Percentiles rank a stretch among this genome's conserved stretches.
Conservation (phyloP, 352 stramenopile species). For the Globisporangium okanoganense region DNA sequence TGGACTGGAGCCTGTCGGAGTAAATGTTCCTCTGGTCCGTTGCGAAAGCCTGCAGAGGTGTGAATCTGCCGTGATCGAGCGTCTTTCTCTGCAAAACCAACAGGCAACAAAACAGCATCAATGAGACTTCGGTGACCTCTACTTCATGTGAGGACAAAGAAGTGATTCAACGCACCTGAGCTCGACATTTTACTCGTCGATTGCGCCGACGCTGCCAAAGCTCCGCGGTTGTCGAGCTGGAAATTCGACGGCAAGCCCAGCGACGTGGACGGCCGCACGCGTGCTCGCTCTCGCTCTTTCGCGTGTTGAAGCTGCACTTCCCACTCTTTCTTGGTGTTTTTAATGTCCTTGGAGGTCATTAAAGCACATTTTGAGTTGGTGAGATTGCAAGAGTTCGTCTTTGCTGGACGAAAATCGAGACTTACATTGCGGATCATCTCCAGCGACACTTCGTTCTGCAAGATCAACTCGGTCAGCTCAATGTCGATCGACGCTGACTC, state of each 20-base stretch:
- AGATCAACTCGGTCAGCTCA: slow-evolving; percentile 77
- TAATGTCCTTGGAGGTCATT: slow-evolving; percentile 48
- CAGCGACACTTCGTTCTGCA: slow-evolving; percentile 84
- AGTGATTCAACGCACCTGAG: slow-evolving; percentile 5
- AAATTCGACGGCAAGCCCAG: slow-evolving; percentile 29
- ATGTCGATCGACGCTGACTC: slow-evolving; percentile 71
- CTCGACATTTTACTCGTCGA: slow-evolving; percentile 6
- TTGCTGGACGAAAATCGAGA: not conserved
- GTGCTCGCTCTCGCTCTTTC: slow-evolving; percentile 35
- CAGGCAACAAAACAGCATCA: not conserved
- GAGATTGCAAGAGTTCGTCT: not conserved
- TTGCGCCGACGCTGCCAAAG: not conserved
- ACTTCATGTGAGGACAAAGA: not conserved
- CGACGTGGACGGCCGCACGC: slow-evolving; percentile 49
- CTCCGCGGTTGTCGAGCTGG: slow-evolving; percentile 8
- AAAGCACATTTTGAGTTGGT: not conserved
- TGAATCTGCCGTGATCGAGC: slow-evolving; percentile 34
- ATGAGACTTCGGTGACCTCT: not conserved
- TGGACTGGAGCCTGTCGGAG: slow-evolving; percentile 30
- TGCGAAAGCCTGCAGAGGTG: slow-evolving; percentile 47
- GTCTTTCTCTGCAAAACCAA: slow-evolving; percentile 1
- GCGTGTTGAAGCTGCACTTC: slow-evolving; percentile 52
- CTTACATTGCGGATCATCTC: slow-evolving; percentile 76
- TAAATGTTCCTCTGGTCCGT: slow-evolving; percentile 42
- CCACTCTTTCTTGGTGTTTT: slow-evolving; percentile 78